Evolutionary conservation across 1,139 yeast genomes (phyloP), one percentile per base, ranked within the genome.

Genomic region (Hansenula sp.): DNA sequence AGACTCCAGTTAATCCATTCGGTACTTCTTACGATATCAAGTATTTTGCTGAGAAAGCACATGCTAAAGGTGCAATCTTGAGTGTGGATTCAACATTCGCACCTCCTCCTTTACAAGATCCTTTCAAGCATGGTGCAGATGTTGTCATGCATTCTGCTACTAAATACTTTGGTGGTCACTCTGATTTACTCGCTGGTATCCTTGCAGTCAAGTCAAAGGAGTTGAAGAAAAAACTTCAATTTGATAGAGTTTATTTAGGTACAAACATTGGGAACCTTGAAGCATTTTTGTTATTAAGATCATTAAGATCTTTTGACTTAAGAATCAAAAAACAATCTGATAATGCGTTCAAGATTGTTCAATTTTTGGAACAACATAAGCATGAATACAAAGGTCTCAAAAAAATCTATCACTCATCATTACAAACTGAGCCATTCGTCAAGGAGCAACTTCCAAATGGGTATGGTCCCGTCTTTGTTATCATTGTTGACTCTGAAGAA

Each of bases 111-210:
- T 65, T 89, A 42, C 89, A 80, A 56, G 75, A 84, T 50, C 92
- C 95, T 6, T 88, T 87, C 64, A 68, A 72, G 31, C 82, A 73
- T 51, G 96, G 92, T 34, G 95, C 83, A 26, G 96, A 89, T 60
- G 62, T 86, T 53, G 77, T 89, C 14, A 67, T 90, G 78, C 96
- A 89, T 62, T 86, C 96, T 1, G 96, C 90, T 1, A 87, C 96
- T 3, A 89, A 89, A 60, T 90, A 80, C 62, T 82, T 88, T 57
- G 96, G 95, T 29, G 97, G 97, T 18, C 96, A 89, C 61, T 84
- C 95, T n/a, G 97, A 90, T 60, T 65, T 88, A 39, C 68, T 90
- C 36, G 90, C 95, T 4, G 97, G 97, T 18, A 71, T 83, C 11
- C 65, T 89, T 29, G 78, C 80, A 12, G 80, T 85, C 12, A 79